These are phyloP conservation scores for Scutellaria minor DNA, from an alignment of 257 asterid species.

Conservation along the genomic window DNA sequence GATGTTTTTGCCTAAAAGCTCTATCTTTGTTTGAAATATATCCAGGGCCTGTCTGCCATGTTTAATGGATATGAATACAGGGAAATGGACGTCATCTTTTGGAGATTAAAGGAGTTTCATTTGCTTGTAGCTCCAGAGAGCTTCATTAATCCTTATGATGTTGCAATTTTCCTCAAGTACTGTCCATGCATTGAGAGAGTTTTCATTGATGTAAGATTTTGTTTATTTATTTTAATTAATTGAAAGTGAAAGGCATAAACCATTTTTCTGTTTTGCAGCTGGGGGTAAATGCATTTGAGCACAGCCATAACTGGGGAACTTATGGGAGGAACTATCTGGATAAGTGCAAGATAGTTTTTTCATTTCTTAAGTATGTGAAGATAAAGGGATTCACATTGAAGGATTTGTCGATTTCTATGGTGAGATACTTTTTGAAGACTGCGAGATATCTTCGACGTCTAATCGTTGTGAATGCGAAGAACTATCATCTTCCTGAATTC, in stretches of 20 bases:
- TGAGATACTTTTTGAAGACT: constrained; percentile 31
- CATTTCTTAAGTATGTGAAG: constrained; percentile 31
- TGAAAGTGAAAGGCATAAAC: not conserved
- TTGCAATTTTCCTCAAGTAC: constrained; percentile 35
- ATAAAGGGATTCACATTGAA: constrained; percentile 37
- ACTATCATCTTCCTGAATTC: not conserved
- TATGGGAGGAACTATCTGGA: constrained; percentile 18
- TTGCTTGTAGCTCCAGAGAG: constrained; percentile 39
- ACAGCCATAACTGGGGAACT: constrained; percentile 24
- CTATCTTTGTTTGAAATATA: too few relatives aligned
- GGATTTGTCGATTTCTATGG: constrained; percentile 33
- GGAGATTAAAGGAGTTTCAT: constrained; percentile 37
- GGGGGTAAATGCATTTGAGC: constrained; percentile 34
- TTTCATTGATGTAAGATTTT: constrained; percentile 32
- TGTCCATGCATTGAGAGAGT: constrained; percentile 38
- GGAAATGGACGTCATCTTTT: constrained; percentile 24
- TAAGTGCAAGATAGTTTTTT: not conserved
- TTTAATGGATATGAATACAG: not conserved
- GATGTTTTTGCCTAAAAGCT: too few relatives aligned
- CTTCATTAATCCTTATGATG: constrained; percentile 40
- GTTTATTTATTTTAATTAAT: not conserved
- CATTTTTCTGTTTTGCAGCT: constrained; percentile 37
- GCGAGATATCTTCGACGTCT: not conserved
- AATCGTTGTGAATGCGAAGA: constrained; percentile 30
- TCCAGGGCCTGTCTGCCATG: constrained; percentile 37